Evolutionary conservation across 495 filamentous ascomycete genomes (phyloP).

Genomic region (Neurospora sp.): DNA sequence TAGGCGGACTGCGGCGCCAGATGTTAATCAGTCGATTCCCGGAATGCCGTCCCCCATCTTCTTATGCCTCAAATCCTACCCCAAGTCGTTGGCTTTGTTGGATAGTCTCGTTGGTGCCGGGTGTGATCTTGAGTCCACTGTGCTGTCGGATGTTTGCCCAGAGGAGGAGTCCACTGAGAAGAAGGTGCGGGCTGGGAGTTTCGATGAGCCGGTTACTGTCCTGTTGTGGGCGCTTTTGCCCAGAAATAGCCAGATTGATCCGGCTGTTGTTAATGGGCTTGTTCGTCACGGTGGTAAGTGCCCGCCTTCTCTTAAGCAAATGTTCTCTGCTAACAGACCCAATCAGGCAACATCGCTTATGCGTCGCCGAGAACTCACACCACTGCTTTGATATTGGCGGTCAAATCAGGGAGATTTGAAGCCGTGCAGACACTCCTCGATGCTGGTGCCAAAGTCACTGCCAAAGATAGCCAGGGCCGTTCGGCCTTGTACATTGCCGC

Average conservation of each 20-base stretch:
- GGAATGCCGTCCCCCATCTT: conserved; percentile 17
- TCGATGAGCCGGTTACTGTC: conserved; percentile 26
- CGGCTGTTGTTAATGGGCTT: conserved; percentile 23
- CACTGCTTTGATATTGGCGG: conserved; percentile 31
- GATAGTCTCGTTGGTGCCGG: conserved; percentile 12
- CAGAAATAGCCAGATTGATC: conserved; percentile 25
- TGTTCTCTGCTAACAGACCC: conserved; percentile 2
- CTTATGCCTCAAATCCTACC: conserved; percentile 17
- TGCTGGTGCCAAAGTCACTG: conserved; percentile 26
- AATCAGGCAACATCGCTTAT: conserved; percentile 27
- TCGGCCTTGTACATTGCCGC: conserved; percentile 32
- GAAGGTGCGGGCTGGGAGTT: conserved; percentile 11
- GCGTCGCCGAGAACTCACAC: conserved; percentile 24
- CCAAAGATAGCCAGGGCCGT: conserved; percentile 27
- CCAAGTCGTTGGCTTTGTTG: conserved; percentile 11
- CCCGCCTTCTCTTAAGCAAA: no score
- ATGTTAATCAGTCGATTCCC: conserved; percentile 14
- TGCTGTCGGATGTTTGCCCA: conserved; percentile 10
- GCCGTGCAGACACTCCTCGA: conserved; percentile 25
- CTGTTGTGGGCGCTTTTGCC: conserved; percentile 34
- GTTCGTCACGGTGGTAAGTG: conserved; percentile 27
- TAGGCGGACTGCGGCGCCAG: not conserved
- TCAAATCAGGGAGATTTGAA: conserved; percentile 23
- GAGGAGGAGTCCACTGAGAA: not conserved
- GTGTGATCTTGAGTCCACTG: conserved; percentile 14